Evolutionary conservation across 2,329 filamentous ascomycete genomes (phyloP).

Genomic region (Phialophora verrucosa): DNA sequence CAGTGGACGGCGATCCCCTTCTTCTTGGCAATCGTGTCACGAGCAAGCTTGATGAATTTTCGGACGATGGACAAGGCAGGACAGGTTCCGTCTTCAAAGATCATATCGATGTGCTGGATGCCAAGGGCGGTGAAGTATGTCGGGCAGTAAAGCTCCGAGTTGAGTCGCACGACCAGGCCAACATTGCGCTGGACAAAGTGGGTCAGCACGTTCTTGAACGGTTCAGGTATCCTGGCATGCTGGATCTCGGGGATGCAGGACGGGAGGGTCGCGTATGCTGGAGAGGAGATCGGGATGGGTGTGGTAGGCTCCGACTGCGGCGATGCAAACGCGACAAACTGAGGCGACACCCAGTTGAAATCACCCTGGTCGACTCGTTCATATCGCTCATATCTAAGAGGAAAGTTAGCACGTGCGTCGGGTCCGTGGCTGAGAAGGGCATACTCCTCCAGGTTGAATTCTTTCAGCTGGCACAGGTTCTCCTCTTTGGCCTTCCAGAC

Average conservation of each 20-base stretch:
- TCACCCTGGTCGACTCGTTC: slow-evolving; percentile 97
- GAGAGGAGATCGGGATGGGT: slow-evolving; percentile 73
- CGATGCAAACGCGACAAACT: slow-evolving; percentile 95
- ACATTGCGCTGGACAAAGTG: slow-evolving; percentile 90
- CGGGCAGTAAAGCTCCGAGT: slow-evolving; percentile 93
- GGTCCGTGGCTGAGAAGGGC: slow-evolving; percentile 40
- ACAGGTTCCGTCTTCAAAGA: slow-evolving; percentile 98
- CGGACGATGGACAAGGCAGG: slow-evolving; percentile 86
- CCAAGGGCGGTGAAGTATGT: slow-evolving; percentile 96
- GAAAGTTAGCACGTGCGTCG: slow-evolving; percentile 4
- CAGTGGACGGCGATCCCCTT: slow-evolving; percentile 97
- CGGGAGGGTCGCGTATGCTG: slow-evolving; percentile 75
- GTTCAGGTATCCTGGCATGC: slow-evolving; percentile 72
- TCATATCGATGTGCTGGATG: slow-evolving; percentile 98
- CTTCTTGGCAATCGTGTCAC: slow-evolving; percentile 91
- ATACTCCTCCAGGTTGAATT: slow-evolving; percentile 90
- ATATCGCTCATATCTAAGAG: slow-evolving; percentile 77
- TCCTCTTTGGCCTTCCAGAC: slow-evolving; percentile 99
- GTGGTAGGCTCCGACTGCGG: slow-evolving; percentile 81
- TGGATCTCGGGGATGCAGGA: slow-evolving; percentile 76
- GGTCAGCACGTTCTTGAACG: slow-evolving; percentile 93
- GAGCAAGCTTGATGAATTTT: slow-evolving; percentile 92
- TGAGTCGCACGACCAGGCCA: slow-evolving; percentile 90
- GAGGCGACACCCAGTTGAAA: slow-evolving; percentile 98
- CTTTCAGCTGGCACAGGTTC: slow-evolving; percentile 84